Evolutionary conservation across 208 protist genomes (phyloP).

Genomic region (Jaenimonas drosophilae): DNA sequence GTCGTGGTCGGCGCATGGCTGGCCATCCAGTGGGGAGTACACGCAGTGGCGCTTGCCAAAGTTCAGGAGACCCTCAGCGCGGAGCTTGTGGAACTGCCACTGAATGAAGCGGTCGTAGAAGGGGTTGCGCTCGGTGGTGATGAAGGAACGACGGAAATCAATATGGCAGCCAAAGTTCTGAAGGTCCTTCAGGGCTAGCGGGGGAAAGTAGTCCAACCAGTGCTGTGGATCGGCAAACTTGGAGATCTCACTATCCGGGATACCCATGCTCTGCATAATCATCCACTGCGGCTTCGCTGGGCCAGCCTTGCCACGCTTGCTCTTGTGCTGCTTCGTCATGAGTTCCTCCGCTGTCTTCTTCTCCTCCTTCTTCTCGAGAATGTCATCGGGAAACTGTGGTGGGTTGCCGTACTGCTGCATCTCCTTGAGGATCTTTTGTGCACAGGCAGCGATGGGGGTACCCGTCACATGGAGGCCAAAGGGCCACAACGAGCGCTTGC

Average conservation of each 20-base stretch:
- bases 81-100: conserved; percentile 97
- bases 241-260: conserved; percentile 95
- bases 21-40: conserved; percentile 97
- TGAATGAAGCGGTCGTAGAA: conserved; percentile 99
- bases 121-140: conserved; percentile 98
- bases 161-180: conserved; percentile 89
- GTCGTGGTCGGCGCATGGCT: conserved; percentile 99
- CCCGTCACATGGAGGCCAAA: conserved; percentile 99
- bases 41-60: conserved; percentile 98
- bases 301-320: conserved; percentile 88
- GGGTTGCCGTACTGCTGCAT: conserved; percentile 87
- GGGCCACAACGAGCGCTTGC: conserved; percentile 97
- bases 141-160: conserved; percentile 99
- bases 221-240: conserved; percentile 96
- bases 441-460: conserved; percentile 99
- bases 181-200: conserved; percentile 93
- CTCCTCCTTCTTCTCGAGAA: conserved; percentile 16
- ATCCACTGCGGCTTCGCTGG: conserved; percentile 93
- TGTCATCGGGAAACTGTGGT: conserved; percentile 67
- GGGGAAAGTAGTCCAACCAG: conserved; percentile 99
- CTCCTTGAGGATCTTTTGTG: conserved; percentile 95
- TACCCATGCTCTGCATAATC: conserved; percentile 96
- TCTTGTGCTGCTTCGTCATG: conserved; percentile 34
- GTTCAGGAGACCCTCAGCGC: conserved; percentile 82
- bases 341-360: conserved; percentile 16